Base-by-base conservation (phyloP, 1,139 yeast genomes). In the Zygosaccharomyces sapae region DNA sequence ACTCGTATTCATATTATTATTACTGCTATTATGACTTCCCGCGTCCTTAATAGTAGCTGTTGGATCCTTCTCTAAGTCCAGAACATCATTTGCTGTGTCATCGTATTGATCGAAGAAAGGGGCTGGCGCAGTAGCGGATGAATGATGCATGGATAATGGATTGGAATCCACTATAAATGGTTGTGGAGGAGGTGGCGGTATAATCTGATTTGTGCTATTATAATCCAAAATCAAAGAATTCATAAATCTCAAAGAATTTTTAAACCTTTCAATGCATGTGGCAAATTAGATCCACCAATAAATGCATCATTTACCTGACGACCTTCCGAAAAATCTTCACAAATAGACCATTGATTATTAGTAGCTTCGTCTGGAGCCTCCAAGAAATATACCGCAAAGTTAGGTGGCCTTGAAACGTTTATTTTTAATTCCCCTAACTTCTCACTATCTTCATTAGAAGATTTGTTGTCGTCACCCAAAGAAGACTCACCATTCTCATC, bases 241-340 rank as follows among this genome's bases (percentile, higher is more conserved):
- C 64, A 81, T 70, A 51, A 73, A 79, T 51, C 73, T 75, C 39
- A 81, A 65, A 3, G 83, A 76, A 43, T 66, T 68, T 55, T 79
- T 12, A 71, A 60, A 1, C 86, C 86, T 29, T 76, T 81, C 33
- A 70, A 54, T 63, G 71, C 50, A 50, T 70, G 74, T 5, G 74
- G 72, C 25, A 70, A 54, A 30, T 70, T 70, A 12, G 71, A 66
- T 2, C 73, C 86, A 12, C 80, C 80, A 38, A 72, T 68, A 59
- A 71, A 79, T 0, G 92, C 90, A 52, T 73, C 76, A 49, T 80
- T 79, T 9, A 85, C 92, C 62, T 85, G 90, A 58, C 83, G 88
- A 20, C 86, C 89, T 57, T 84, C 92, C 50, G 87, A 81, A 57
- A 85, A 85, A 66, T 85, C 94, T 51, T 84, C 92, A 65, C 92